Base-by-base conservation (phyloP, 306 rosid genomes). In the Acmispon strigosus region DNA sequence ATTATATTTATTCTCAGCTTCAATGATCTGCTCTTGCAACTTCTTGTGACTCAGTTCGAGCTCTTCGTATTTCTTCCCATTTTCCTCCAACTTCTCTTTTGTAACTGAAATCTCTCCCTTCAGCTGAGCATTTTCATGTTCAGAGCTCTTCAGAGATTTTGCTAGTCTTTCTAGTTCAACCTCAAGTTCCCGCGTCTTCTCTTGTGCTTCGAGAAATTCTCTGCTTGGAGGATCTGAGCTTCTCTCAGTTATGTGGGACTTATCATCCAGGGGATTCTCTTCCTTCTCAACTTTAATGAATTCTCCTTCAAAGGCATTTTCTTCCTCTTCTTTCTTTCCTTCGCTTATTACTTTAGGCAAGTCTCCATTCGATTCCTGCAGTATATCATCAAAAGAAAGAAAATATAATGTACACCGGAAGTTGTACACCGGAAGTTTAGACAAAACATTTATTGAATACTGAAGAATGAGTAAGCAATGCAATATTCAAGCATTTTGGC, bases 251-350 rank as follows among this genome's bases (percentile, higher is more conserved):
- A 70, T 66, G 32, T 81, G 34, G 14, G 83, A 69, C 47, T 83
- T 82, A 24, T 76, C 78, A n/a, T 81, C 87, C 10, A 19, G 7
- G 27, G 43, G 54, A 59, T 79, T 79, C 71, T 79, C 83, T 80
- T 91, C 97, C 86, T 77, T 94, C 83, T 94, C 99, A 66, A 94
- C 91, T 82, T 94, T 94, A 15, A 94, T 89, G 83, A 94, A 94
- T 71, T 91, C 99, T 24, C 96, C 99, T 74, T 89, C 99, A 6
- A 90, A 80, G 59, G 86, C 79, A 62, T 84, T 85, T 47, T 93
- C 97, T 74, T 94, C 99, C 58, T 89, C 96, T 63, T 94, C 97
- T 69, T 81, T 94, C 87, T 83, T 91, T 56, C 53, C 74, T 72
- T 78, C 89, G 8, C 76, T 81, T 18, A 1, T 77, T 13, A 62